Conservation (phyloP, 768 basidiomycete genomes). For the Mycena capillaripes region DNA sequence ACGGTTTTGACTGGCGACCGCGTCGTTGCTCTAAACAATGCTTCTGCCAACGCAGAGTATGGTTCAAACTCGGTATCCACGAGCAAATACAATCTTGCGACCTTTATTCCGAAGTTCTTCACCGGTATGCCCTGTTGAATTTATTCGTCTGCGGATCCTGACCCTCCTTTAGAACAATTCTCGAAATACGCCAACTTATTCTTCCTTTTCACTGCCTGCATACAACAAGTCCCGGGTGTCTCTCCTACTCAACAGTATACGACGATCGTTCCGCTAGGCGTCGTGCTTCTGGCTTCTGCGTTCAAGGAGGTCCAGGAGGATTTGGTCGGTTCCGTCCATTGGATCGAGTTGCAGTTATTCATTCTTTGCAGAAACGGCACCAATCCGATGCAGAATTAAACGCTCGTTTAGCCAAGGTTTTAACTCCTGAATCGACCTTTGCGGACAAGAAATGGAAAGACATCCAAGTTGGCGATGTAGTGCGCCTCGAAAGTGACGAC, state of each 20-base stretch:
- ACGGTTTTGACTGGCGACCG: conserved; percentile 79
- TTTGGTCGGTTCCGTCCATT: conserved; percentile 66
- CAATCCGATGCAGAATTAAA: conserved; percentile 95
- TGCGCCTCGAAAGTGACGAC: conserved; percentile 91
- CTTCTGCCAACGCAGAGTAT: conserved; percentile 73
- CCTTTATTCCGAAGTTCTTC: conserved; percentile 95
- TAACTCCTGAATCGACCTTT: conserved; percentile 76
- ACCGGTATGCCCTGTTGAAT: conserved; percentile 69
- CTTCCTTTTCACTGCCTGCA: conserved; percentile 97
- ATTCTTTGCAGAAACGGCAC: conserved; percentile 85
- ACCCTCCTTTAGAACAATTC: conserved; percentile 83
- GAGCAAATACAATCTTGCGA: conserved; percentile 91
- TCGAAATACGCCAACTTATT: conserved; percentile 99
- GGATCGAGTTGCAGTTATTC: conserved; percentile 2
- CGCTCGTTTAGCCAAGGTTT: conserved; percentile 82
- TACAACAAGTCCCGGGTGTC: conserved; percentile 98
- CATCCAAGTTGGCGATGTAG: conserved; percentile 91
- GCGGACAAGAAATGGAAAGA: conserved; percentile 88
- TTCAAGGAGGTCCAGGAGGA: conserved; percentile 98
- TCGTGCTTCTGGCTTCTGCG: conserved; percentile 93
- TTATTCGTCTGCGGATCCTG: conserved; percentile 13
- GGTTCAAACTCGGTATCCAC: conserved; percentile 91
- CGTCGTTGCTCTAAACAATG: conserved; percentile 86
- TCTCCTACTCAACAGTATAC: conserved; percentile 97
- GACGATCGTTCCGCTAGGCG: conserved; percentile 90